phyloP scores from a whole-genome alignment of 2,329 filamentous ascomycete genomes.

The Talaromyces albobiverticillius region DNA sequence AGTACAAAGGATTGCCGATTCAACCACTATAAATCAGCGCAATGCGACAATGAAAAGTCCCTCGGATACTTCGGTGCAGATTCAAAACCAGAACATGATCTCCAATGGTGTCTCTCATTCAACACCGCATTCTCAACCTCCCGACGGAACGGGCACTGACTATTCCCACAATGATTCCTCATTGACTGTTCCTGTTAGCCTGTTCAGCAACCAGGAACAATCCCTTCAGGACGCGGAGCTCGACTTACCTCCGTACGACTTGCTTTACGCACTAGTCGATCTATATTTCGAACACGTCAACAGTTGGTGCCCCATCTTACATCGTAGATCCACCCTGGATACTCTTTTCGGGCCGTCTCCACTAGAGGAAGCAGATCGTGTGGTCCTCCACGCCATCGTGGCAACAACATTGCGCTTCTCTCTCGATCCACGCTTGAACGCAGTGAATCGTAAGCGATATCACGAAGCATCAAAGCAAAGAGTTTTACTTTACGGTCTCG shows the following conservation, averaged over 20 bases:
- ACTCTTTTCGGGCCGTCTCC: constrained; percentile 74
- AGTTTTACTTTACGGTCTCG: constrained; percentile 81
- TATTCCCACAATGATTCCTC: constrained; percentile 49
- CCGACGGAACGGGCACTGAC: constrained; percentile 26
- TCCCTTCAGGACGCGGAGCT: constrained; percentile 53
- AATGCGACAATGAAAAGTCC: constrained; percentile 45
- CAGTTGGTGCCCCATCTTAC: constrained; percentile 86
- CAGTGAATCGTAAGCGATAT: constrained; percentile 70
- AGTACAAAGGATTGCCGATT: constrained; percentile 46
- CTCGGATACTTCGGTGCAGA: constrained; percentile 31
- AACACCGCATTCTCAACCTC: constrained; percentile 23
- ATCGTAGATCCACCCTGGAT: constrained; percentile 77
- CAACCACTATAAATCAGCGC: constrained; percentile 40
- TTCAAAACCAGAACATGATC: constrained; percentile 22
- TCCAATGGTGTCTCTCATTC: constrained; percentile 22
- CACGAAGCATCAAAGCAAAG: constrained; percentile 80
- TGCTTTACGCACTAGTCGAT: constrained; percentile 70
- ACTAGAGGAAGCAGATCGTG: constrained; percentile 75
- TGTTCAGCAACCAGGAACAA: constrained; percentile 50
- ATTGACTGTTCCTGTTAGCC: constrained; percentile 58
- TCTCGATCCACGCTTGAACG: constrained; percentile 69
- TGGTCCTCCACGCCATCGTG: constrained; percentile 83
- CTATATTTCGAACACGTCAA: constrained; percentile 79
- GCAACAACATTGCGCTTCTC: constrained; percentile 85
- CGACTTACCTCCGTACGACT: constrained; percentile 71